Evolutionary conservation across 352 stramenopile species (phyloP).

Genomic region (Globisporangium heterothallicum): DNA sequence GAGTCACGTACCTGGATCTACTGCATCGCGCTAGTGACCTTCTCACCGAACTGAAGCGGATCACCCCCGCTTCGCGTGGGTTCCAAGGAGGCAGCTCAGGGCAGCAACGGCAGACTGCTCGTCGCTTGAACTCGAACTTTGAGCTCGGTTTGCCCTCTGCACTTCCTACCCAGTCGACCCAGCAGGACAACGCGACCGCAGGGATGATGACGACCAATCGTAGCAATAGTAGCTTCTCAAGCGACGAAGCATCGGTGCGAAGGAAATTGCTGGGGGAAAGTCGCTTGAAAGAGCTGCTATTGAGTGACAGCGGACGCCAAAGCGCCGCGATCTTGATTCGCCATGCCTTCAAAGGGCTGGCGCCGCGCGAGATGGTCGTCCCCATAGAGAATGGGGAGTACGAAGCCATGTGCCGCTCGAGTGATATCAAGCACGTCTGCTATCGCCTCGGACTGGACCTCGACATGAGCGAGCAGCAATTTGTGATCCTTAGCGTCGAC

Average conservation of each 20-base stretch:
- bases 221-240: conserved; percentile 16
- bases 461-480: conserved; percentile 55
- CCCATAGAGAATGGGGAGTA: conserved; percentile 64
- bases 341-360: conserved; percentile 70
- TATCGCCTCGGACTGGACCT: conserved; percentile 64
- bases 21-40: conserved; percentile 56
- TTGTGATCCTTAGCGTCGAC: conserved; percentile 44
- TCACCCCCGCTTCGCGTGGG: neutral
- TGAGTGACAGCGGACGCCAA: conserved; percentile 42
- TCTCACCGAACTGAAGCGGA: conserved; percentile 37
- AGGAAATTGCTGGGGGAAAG: conserved; percentile 61
- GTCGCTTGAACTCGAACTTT: conserved; percentile 31
- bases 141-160: conserved; percentile 5
- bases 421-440: conserved; percentile 70
- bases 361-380: conserved; percentile 57
- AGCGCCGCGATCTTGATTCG: conserved; percentile 64
- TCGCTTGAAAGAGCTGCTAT: conserved; percentile 42
- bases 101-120: conserved; percentile 29
- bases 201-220: neutral
- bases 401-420: conserved; percentile 53
- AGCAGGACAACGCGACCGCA: conserved; percentile 1
- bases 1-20: conserved; percentile 53
- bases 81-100: conserved; percentile 14
- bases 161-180: conserved; percentile 22
- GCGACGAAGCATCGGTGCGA: conserved; percentile 29